Evolutionary conservation across 163 green algal genomes (phyloP), one percentile per base, ranked within the genome.

Genomic region (Smithsoniella earleae): DNA sequence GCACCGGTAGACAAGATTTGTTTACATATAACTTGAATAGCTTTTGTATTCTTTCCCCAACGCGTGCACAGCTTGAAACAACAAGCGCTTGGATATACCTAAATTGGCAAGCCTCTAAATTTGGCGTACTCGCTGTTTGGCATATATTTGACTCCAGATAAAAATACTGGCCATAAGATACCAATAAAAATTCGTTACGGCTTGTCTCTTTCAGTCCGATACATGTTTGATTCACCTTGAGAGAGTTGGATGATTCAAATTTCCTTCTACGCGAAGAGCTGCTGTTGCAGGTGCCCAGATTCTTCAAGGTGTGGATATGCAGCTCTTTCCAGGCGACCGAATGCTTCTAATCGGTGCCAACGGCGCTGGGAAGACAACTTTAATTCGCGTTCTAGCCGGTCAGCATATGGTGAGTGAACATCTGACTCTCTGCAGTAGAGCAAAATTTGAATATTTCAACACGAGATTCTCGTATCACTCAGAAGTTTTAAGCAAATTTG

Each of bases 291-390:
- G 58, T n/a, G 3, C 18, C 18, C 58, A 30, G 5, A 69, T 69
- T 43, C 34, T 69, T 30, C 10, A 34, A n/a, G 2, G 25, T 13
- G 58, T 69, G 25, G 16, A 69, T 34, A 8, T 69, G 20, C 31
- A 69, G 58, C 27, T 69, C 16, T 33, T n/a, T 34, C n/a, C 58
- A 22, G 58, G 58, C n/a, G 34, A 34, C 43, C 31, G 58, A 34
- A 69, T 69, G 58, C 82, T 99, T 66, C 81, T 99, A 10, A 78
- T 95, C 2, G 94, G 94, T 13, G 92, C 90, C 22, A 99, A 99
- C 69, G 94, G 94, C 58, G 89, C 90, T 76, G 93, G 94, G 46
- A 99, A 99, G 78, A 97, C 92, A 1, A 97, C 95, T 0, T 83
- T 99, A 45, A 82, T 99, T 34, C 88, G 94, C 55, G 82, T 97